Evolutionary conservation across 176 grass and related monocot species (phyloP).

Genomic region (Neostapfia colusana): DNA sequence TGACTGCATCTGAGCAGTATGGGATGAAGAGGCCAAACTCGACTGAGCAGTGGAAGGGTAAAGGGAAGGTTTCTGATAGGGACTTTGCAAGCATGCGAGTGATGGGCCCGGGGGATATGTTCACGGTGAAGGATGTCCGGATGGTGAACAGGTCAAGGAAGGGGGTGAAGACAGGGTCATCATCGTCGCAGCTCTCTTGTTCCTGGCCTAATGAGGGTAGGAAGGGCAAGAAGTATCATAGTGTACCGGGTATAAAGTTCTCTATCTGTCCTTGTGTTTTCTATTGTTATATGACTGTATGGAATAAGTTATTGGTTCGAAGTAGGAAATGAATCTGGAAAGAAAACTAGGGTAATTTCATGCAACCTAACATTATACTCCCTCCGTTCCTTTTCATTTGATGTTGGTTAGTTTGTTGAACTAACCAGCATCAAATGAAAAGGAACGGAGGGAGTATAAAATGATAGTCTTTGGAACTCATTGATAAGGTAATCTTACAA

Average conservation of each 20-base stretch:
- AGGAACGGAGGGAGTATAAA: no score
- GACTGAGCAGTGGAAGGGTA: conserved; percentile 34
- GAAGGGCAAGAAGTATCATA: conserved; percentile 53
- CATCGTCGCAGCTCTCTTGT: conserved; percentile 62
- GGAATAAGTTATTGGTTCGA: not conserved
- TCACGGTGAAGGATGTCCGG: conserved; percentile 61
- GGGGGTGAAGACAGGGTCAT: conserved; percentile 34
- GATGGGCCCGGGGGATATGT: conserved; percentile 55
- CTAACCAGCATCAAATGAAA: no score
- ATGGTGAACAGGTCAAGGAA: conserved; percentile 43
- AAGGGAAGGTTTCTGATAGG: conserved; percentile 11
- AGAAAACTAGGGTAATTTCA: not conserved
- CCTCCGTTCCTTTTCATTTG: no score
- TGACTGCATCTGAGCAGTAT: conserved; percentile 66
- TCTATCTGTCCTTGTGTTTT: conserved; percentile 6
- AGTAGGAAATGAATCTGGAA: not conserved
- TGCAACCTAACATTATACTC: not conserved
- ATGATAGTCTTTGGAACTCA: not conserved
- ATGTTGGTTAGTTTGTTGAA: no score
- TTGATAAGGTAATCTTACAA: not conserved
- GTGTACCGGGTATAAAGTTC: conserved; percentile 48
- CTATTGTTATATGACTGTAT: not conserved
- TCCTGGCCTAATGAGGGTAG: conserved; percentile 67
- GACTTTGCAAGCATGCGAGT: conserved; percentile 41
- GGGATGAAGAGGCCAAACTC: conserved; percentile 71